Conservation (phyloP, 805 yeast species). For the Candida boleticola region DNA sequence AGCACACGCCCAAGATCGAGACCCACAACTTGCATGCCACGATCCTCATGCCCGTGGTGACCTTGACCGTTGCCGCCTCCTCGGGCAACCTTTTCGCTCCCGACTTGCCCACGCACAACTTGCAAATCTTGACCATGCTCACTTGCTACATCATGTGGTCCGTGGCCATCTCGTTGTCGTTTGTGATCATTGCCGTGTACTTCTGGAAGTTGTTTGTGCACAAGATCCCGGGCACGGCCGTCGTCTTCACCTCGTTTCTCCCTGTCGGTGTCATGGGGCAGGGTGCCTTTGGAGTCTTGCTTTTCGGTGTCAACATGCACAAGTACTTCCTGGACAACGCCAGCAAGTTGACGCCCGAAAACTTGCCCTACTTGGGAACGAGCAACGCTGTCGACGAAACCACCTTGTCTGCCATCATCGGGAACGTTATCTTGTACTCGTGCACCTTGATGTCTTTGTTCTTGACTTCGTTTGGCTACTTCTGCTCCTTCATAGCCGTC, state of each 20-base stretch:
- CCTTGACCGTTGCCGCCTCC: constrained; percentile 73
- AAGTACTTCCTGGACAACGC: constrained; percentile 15
- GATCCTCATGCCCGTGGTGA: constrained; percentile 71
- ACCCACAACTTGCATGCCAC: constrained; percentile 46
- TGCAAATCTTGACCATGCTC: constrained; percentile 52
- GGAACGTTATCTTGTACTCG: constrained; percentile 10
- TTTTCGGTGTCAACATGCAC: constrained; percentile 47
- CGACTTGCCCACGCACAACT: constrained; percentile 39
- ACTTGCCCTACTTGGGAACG: constrained; percentile 1
- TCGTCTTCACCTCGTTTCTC: constrained; percentile 66
- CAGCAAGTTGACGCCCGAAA: constrained; percentile 10
- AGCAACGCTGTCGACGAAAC: constrained; percentile 3
- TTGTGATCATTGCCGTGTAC: constrained; percentile 53
- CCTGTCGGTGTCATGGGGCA: constrained; percentile 88
- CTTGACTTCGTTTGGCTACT: constrained; percentile 55
- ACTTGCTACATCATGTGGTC: constrained; percentile 63
- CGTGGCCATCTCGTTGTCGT: constrained; percentile 62
- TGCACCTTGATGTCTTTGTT: constrained; percentile 40
- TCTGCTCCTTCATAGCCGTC: constrained; percentile 40
- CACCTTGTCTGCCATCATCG: constrained; percentile 13
- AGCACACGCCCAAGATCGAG: constrained; percentile 16
- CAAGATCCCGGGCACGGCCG: constrained; percentile 55
- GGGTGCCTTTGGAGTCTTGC: constrained; percentile 67
- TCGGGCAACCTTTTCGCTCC: constrained; percentile 58
- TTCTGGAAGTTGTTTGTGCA: constrained; percentile 56